Evolutionary conservation across 2,329 filamentous ascomycete species (phyloP), one percentile per base, ranked within the genome.

Genomic region (Xylariaceae sp.): DNA sequence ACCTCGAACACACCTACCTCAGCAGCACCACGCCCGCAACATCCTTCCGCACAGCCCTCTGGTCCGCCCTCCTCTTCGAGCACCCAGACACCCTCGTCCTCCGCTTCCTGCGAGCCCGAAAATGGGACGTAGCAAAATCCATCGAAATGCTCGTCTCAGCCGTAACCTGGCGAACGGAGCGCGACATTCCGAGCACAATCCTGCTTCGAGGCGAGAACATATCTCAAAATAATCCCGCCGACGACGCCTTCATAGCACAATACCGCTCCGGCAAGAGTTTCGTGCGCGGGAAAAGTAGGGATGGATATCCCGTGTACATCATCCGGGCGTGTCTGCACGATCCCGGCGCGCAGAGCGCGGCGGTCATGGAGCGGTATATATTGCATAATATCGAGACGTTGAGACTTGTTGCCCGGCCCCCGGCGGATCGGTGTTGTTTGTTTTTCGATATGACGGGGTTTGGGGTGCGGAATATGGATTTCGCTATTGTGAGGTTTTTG

Each of bases 381-480:
- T n/a, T 64, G 15, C 62, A 64, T 6, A 61, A 63, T 17, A 63
- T 64, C 51, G 62, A 64, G 53, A 64, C 51, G 2, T 48, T 64
- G 0, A 35, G 58, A 9, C 37, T 57, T 1, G n/a, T 60, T 0
- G 39, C 53, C 0, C 45, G 34, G 6, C 44, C 56, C 4, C 51
- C 60, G 9, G 50, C 39, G 7, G 60, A 64, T 10, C 53, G 55
- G 49, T 59, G 55, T 15, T 64, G 60, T 13, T 56, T 64, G 1
- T 30, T 64, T 18, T 64, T 64, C 51, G 62, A 64, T 42, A 51
- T 64, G 58, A 61, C 60, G 1, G 60, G 60, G 17, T 64, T 64
- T 13, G 62, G 58, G 2, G 2, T 64, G 7, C 59, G 52, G 48
- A 64, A 64, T 8, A 64, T 64, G 62, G 62, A 64, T 18, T 64